Evolutionary conservation across 2,329 filamentous ascomycete species (phyloP).

Genomic region (Hymenoscyphus infarciens): DNA sequence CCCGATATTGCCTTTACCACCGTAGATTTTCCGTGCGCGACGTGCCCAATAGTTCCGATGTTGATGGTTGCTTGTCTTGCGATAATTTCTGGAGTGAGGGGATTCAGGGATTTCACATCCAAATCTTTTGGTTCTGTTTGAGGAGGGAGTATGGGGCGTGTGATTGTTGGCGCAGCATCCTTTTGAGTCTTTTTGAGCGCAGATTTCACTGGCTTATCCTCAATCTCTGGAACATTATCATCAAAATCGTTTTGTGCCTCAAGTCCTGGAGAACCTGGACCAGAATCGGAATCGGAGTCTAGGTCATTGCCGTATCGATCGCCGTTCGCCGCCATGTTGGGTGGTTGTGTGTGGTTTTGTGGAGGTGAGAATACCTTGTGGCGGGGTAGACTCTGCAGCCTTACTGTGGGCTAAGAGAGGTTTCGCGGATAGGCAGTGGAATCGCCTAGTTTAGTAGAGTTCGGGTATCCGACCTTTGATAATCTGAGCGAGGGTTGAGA

Average conservation of each 20-base stretch:
- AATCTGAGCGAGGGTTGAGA: neutral
- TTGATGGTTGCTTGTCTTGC: slow-evolving; percentile 98
- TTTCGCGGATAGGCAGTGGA: neutral
- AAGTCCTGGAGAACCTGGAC: slow-evolving; percentile 53
- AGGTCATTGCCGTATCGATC: slow-evolving; percentile 70
- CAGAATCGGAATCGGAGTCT: slow-evolving; percentile 61
- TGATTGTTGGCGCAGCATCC: slow-evolving; percentile 52
- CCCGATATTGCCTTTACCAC: slow-evolving; percentile 99
- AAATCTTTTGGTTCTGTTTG: slow-evolving; percentile 91
- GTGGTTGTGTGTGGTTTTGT: slow-evolving; percentile 20
- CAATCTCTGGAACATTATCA: slow-evolving; percentile 52
- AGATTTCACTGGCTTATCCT: slow-evolving; percentile 71
- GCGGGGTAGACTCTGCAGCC: slow-evolving; percentile 12
- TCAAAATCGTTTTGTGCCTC: slow-evolving; percentile 50
- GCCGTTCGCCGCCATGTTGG: slow-evolving; percentile 41
- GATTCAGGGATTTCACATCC: slow-evolving; percentile 74
- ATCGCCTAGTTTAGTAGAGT: neutral
- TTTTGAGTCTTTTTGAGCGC: slow-evolving; percentile 75
- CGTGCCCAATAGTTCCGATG: slow-evolving; percentile 96
- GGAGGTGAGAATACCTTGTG: slow-evolving; percentile 11
- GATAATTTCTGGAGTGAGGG: slow-evolving; percentile 94
- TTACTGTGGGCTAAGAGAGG: slow-evolving; percentile 1
- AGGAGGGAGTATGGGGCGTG: slow-evolving; percentile 69
- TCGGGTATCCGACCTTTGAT: neutral
- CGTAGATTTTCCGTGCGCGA: slow-evolving; percentile 98